Percentiles rank a stretch among this genome's conserved stretches.
Evolutionary conservation across 345 rosid genomes (phyloP).

Genomic region (Dimocarpus longan): DNA sequence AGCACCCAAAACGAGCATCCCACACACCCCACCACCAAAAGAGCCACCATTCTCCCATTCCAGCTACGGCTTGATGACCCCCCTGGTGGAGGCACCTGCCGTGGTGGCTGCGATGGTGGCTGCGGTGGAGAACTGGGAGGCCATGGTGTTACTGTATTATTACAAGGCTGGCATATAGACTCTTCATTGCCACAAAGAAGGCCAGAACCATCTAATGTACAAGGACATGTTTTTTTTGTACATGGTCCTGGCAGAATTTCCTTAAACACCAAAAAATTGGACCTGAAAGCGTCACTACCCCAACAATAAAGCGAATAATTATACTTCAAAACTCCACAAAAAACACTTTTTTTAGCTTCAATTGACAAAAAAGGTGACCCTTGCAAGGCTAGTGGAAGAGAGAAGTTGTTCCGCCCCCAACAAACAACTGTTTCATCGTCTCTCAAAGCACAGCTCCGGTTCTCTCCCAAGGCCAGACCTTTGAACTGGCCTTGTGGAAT

Average conservation of each 20-base stretch:
- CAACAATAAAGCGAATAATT: constrained; percentile 63
- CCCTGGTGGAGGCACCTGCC: not conserved
- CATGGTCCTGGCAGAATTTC: constrained; percentile 62
- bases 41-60: constrained; percentile 46
- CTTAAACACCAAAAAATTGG: constrained; percentile 41
- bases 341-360: constrained; percentile 56
- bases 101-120: constrained; percentile 1
- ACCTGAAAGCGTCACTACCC: constrained; percentile 45
- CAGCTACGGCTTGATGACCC: constrained; percentile 27
- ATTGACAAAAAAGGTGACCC: constrained; percentile 34
- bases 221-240: constrained; percentile 35
- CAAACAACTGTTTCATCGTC: constrained; percentile 49
- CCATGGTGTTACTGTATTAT: not conserved
- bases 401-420: constrained; percentile 61
- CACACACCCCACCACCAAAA: constrained; percentile 61
- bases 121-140: not conserved
- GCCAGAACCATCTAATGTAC: constrained; percentile 29
- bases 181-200: constrained; percentile 32
- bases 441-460: constrained; percentile 59
- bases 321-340: constrained; percentile 49
- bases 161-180: constrained; percentile 31
- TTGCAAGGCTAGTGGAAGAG: constrained; percentile 41
- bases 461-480: constrained; percentile 58
- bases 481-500: constrained; percentile 40
- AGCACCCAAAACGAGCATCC: constrained; percentile 51